Conservation (phyloP, 495 filamentous ascomycete genomes). For the Talaromyces thailandensis region DNA sequence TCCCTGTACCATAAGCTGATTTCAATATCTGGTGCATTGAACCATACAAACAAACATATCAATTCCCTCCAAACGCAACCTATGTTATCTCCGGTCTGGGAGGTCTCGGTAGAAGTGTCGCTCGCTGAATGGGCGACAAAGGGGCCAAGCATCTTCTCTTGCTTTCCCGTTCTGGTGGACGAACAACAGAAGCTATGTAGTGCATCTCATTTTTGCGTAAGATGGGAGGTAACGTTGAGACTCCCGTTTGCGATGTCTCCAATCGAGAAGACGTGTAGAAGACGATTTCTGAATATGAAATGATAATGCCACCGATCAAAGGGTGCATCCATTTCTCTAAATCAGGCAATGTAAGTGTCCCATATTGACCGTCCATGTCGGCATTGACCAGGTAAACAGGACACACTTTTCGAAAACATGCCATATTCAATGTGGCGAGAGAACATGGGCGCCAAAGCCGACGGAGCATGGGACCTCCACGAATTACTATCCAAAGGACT, state of each 20-base stretch:
- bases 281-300: background rate
- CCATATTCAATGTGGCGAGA: conserved; percentile 23
- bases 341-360: background rate
- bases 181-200: too few species aligned
- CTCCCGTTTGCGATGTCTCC: too few species aligned
- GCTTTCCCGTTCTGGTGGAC: conserved; percentile 15
- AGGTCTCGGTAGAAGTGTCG: conserved; percentile 8
- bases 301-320: background rate
- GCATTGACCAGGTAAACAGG: background rate
- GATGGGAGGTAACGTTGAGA: conserved; percentile 8
- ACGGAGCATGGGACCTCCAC: conserved; percentile 41
- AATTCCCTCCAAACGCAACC: too few species aligned
- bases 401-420: conserved; percentile 32
- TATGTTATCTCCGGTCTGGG: too few species aligned
- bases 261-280: too few species aligned
- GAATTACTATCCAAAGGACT: background rate
- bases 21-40: too few species aligned
- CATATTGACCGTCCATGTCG: background rate
- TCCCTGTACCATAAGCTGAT: too few species aligned
- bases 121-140: conserved; percentile 26
- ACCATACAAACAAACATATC: too few species aligned
- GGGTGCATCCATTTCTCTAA: background rate
- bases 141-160: conserved; percentile 24
- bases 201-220: too few species aligned
- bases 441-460: conserved; percentile 27